These are phyloP conservation scores for Dothiorella sarmentorum DNA, from an alignment of 2,329 filamentous ascomycete species.

Conservation along the genomic window DNA sequence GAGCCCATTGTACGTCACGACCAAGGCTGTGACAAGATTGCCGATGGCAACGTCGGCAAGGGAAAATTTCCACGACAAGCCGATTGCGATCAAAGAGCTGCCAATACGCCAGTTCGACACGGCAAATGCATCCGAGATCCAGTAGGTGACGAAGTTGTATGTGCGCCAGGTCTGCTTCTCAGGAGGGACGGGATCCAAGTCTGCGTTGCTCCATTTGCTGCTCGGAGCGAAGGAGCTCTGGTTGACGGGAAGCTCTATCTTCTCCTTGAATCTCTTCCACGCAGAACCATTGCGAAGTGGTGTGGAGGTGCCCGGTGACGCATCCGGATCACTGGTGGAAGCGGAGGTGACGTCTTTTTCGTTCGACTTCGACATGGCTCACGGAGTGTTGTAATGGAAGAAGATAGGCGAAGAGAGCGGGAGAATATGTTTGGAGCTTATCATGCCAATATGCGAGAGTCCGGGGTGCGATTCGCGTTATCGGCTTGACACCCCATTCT, in stretches of 20 bases:
- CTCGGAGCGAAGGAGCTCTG: background rate
- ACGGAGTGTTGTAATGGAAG: background rate
- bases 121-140: conserved; percentile 7
- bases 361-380: background rate
- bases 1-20: background rate
- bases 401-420: background rate
- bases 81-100: conserved; percentile 1
- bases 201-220: conserved; percentile 1
- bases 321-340: background rate
- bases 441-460: background rate
- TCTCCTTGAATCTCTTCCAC: background rate
- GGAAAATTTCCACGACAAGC: conserved; percentile 8
- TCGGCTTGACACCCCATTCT: background rate
- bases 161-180: background rate
- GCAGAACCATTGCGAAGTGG: background rate
- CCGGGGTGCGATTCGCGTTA: background rate
- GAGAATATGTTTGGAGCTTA: background rate
- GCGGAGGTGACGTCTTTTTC: background rate
- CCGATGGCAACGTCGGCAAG: background rate
- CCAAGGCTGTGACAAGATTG: background rate
- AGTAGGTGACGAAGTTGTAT: conserved; percentile 4
- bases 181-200: background rate
- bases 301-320: background rate
- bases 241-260: background rate
- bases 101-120: background rate